These are phyloP conservation scores for Acanthamoeba lenticulata DNA, from an alignment of 208 protist species.

Conservation along the genomic window DNA sequence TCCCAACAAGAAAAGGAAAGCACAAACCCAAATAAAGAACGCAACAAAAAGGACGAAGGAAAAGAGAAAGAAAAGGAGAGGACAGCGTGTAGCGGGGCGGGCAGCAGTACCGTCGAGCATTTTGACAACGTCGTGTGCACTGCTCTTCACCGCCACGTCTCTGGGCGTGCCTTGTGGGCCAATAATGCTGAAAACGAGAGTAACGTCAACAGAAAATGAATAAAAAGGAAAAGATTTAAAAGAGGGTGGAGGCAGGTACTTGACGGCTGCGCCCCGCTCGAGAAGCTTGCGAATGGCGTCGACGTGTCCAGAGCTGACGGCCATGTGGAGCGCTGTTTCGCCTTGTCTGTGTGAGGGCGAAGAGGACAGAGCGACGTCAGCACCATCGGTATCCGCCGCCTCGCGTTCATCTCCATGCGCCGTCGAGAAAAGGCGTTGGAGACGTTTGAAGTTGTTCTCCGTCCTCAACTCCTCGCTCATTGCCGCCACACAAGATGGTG, in stretches of 20 bases:
- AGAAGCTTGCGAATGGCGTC: slow-evolving; percentile 26
- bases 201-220: not conserved
- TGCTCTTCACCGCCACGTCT: not conserved
- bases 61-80: not conserved
- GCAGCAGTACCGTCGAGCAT: not conserved
- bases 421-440: not conserved
- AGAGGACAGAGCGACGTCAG: not conserved
- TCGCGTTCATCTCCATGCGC: no score
- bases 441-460: not conserved
- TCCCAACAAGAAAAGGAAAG: no score
- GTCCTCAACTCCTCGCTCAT: not conserved
- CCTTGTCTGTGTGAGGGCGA: not conserved
- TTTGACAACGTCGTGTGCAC: not conserved
- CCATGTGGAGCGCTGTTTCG: slow-evolving; percentile 17
- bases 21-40: not conserved
- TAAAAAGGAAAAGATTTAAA: not conserved
- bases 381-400: not conserved
- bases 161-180: not conserved
- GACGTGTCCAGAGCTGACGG: not conserved
- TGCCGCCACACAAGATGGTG: not conserved
- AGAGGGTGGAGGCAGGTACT: not conserved
- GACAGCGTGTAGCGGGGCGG: not conserved
- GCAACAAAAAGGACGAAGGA: no score
- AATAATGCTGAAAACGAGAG: not conserved
- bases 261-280: slow-evolving; percentile 2